These are phyloP conservation scores for Pichia sp. DNA, from an alignment of 1,139 yeast genomes.

Conservation along the genomic window DNA sequence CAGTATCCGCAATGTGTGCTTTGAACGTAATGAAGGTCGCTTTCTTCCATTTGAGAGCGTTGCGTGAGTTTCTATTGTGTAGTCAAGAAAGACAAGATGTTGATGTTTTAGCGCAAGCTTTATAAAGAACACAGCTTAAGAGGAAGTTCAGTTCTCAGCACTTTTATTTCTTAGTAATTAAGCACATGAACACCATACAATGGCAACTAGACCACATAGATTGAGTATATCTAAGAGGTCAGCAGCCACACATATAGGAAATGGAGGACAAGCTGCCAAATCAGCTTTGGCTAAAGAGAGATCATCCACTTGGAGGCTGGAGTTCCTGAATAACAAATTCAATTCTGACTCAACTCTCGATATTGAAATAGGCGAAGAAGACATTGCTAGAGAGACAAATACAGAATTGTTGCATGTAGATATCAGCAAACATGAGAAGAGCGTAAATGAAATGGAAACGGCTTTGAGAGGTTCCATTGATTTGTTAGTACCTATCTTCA, in stretches of 20 bases:
- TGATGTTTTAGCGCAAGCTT: no score
- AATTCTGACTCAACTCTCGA: slow-evolving; percentile 10
- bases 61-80: no score
- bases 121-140: no score
- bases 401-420: slow-evolving; percentile 6
- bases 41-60: no score
- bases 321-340: slow-evolving; percentile 10
- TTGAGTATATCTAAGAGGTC: slow-evolving; percentile 12
- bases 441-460: slow-evolving; percentile 1
- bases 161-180: background rate
- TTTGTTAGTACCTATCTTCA: slow-evolving; percentile 32
- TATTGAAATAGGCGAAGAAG: slow-evolving; percentile 9
- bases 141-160: no score
- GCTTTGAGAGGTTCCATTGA: slow-evolving; percentile 5
- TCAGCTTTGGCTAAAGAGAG: no score
- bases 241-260: background rate
- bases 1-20: slow-evolving; percentile 59
- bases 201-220: slow-evolving; percentile 8
- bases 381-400: background rate
- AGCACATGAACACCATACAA: background rate
- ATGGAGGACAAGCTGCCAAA: slow-evolving; percentile 4
- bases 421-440: background rate
- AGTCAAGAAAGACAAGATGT: no score
- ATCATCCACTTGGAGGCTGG: slow-evolving; percentile 5
- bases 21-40: slow-evolving; percentile 28